Percentiles rank a stretch among this genome's conserved stretches.
Conservation (phyloP, 345 rosid species). For the Melaleuca quinquenervia region DNA sequence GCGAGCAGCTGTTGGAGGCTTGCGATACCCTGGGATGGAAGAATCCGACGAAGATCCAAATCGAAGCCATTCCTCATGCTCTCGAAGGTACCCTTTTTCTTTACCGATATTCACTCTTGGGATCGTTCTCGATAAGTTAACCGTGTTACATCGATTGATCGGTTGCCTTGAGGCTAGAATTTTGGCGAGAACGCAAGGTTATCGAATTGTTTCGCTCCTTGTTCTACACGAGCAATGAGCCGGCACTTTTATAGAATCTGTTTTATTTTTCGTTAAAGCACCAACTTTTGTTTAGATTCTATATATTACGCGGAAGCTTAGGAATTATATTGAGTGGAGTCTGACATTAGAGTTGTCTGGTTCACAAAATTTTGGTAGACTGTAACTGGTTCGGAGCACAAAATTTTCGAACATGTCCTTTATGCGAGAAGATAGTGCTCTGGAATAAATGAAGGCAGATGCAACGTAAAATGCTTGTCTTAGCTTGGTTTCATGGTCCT, state of each 20-base stretch:
- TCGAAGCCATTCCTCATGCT: conserved; percentile 77
- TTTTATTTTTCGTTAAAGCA: not conserved
- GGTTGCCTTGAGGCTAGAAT: not conserved
- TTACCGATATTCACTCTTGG: not conserved
- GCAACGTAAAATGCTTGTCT: not conserved
- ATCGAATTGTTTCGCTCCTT: not conserved
- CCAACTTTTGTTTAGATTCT: not conserved
- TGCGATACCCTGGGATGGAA: conserved; percentile 72
- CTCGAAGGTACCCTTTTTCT: conserved; percentile 38
- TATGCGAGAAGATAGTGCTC: not conserved
- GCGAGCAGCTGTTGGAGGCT: conserved; percentile 61
- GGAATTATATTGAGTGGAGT: not conserved
- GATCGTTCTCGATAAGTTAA: not conserved
- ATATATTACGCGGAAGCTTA: not conserved
- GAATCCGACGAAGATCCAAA: conserved; percentile 70
- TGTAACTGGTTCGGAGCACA: not conserved
- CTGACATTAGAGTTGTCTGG: not conserved
- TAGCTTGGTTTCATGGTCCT: not conserved
- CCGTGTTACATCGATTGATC: not conserved
- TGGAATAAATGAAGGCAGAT: not conserved
- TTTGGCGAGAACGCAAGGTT: not conserved
- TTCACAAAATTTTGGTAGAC: not conserved
- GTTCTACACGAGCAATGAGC: not conserved
- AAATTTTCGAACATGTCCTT: not conserved
- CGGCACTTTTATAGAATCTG: not conserved